phyloP scores from a whole-genome alignment of 306 rosid genomes.

The Vicia villosa region DNA sequence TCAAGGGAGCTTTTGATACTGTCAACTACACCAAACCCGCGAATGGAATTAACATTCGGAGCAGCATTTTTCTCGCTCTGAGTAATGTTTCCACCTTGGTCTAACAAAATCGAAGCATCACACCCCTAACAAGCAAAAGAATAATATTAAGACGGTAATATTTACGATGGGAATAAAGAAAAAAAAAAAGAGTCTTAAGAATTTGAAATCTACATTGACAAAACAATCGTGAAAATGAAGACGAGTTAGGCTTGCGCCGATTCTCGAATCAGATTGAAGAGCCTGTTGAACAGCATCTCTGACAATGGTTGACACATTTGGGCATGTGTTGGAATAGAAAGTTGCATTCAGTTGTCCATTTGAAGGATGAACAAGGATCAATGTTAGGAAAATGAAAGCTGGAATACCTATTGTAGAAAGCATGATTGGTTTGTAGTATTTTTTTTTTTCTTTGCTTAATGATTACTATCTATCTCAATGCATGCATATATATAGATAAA shows the following conservation, averaged over 20 bases:
- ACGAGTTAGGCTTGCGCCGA: slow-evolving; percentile 64
- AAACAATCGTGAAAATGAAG: slow-evolving; percentile 78
- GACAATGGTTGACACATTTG: slow-evolving; percentile 61
- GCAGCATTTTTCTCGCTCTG: slow-evolving; percentile 70
- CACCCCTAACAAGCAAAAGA: slow-evolving; percentile 54
- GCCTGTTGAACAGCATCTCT: slow-evolving; percentile 51
- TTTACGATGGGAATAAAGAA: background rate
- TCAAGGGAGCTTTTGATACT: slow-evolving; percentile 65
- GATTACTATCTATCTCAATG: slow-evolving; percentile 20
- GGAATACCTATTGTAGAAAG: slow-evolving; percentile 20
- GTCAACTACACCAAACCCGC: slow-evolving; percentile 63
- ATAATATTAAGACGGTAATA: background rate
- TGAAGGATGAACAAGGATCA: slow-evolving; percentile 27
- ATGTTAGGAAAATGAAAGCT: slow-evolving; percentile 27
- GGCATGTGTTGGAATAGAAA: slow-evolving; percentile 60
- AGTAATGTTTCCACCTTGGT: slow-evolving; percentile 53
- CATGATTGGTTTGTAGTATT: slow-evolving; percentile 37
- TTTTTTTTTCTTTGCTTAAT: slow-evolving; percentile 3
- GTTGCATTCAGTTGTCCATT: slow-evolving; percentile 58
- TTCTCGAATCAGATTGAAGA: slow-evolving; percentile 58
- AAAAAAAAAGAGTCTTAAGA: background rate
- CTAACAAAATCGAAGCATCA: slow-evolving; percentile 70
- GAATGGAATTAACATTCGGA: slow-evolving; percentile 48
- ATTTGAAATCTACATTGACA: slow-evolving; percentile 43
- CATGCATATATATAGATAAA: slow-evolving; percentile 25